Evolutionary conservation across 345 rosid species (phyloP).

Genomic region (Turritis glabra): DNA sequence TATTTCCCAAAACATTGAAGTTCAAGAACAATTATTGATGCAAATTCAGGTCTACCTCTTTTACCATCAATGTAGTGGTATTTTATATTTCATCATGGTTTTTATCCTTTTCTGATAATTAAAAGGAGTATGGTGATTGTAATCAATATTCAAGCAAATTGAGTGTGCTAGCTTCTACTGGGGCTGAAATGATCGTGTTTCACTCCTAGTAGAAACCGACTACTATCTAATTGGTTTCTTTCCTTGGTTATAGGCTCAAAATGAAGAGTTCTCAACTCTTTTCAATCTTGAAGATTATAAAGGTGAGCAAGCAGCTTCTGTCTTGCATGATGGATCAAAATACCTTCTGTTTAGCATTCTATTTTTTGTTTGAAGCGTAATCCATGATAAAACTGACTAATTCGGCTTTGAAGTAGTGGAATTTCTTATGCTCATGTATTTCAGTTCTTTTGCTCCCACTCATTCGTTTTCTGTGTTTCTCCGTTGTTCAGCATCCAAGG

Average conservation of each 20-base stretch:
- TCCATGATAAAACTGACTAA: constrained; percentile 11
- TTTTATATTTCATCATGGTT: constrained; percentile 6
- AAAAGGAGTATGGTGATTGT: constrained; percentile 1
- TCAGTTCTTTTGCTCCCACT: constrained; percentile 16
- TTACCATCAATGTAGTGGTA: neutral
- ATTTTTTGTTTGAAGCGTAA: constrained; percentile 2
- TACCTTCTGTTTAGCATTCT: constrained; percentile 19
- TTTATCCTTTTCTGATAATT: constrained; percentile 8
- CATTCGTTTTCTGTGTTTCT: constrained; percentile 8
- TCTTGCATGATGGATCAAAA: constrained; percentile 18
- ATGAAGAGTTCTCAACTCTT: constrained; percentile 71
- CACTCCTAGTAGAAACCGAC: constrained; percentile 16
- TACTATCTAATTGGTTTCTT: constrained; percentile 21
- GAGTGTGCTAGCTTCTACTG: constrained; percentile 15
- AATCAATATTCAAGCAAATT: neutral
- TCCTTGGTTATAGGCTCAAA: constrained; percentile 69
- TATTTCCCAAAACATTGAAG: constrained; percentile 83
- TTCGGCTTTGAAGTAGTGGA: neutral
- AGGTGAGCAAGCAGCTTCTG: constrained; percentile 52
- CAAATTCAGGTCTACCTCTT: constrained; percentile 81
- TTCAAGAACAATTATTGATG: constrained; percentile 82
- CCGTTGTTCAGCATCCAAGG: constrained; percentile 70
- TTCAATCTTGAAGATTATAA: constrained; percentile 96
- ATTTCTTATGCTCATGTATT: constrained; percentile 7
- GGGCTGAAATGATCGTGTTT: constrained; percentile 18